Evolutionary conservation across 768 basidiomycete genomes (phyloP).

Genomic region (Tulasnella sp.): DNA sequence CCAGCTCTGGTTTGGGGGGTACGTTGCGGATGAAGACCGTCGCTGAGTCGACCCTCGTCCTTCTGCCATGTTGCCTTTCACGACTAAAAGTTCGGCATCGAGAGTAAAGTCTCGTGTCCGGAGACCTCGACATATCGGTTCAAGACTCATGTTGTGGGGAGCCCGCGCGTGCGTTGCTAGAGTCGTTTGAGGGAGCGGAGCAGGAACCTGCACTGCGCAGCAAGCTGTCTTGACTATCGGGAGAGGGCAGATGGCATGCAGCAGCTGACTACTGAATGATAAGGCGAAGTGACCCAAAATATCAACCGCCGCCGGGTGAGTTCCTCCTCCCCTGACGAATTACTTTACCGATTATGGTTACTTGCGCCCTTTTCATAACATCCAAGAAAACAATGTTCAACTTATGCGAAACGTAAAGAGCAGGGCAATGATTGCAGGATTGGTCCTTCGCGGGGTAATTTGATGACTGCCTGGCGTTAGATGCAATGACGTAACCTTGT

Average conservation of each 20-base stretch:
- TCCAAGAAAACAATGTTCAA: not conserved
- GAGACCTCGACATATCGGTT: slow-evolving; percentile 66
- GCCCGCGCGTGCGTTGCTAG: slow-evolving; percentile 64
- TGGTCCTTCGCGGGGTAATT: not conserved
- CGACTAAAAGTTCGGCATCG: slow-evolving; percentile 66
- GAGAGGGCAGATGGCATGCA: not conserved
- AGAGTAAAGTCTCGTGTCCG: slow-evolving; percentile 68
- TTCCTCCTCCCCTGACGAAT: not conserved
- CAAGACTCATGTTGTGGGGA: slow-evolving; percentile 50
- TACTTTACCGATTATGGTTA: too few species aligned
- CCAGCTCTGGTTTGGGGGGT: slow-evolving; percentile 72
- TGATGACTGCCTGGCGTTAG: not conserved
- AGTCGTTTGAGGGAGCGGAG: slow-evolving; percentile 39
- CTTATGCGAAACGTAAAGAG: not conserved
- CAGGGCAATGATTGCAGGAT: not conserved
- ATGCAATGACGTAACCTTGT: not conserved
- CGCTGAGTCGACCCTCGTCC: slow-evolving; percentile 40
- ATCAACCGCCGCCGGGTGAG: not conserved
- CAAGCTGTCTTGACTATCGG: not conserved
- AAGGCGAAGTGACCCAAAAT: not conserved
- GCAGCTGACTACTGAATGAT: not conserved
- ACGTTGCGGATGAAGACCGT: slow-evolving; percentile 78
- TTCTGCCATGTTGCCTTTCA: slow-evolving; percentile 8
- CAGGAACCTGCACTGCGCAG: not conserved
- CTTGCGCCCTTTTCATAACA: not conserved